phyloP scores from a whole-genome alignment of 208 protist genomes.

The Zelonia costaricensis region DNA sequence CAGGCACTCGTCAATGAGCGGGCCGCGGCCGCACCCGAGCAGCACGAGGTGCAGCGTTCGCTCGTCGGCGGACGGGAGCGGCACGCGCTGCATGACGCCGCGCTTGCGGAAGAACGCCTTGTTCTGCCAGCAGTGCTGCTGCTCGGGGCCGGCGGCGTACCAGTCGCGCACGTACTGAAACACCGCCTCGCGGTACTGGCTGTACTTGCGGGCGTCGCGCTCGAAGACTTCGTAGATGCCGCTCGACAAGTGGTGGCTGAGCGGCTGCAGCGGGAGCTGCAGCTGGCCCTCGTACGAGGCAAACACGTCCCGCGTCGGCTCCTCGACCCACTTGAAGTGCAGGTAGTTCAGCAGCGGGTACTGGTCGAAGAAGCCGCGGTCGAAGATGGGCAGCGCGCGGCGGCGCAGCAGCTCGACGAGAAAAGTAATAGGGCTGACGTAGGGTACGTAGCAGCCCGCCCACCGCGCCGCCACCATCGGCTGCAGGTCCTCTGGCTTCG shows the following conservation, averaged over 20 bases:
- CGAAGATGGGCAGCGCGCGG: conserved; percentile 66
- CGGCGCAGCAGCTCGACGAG: conserved; percentile 78
- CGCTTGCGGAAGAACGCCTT: conserved; percentile 9
- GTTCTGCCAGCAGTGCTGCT: conserved; percentile 37
- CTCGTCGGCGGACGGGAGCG: conserved; percentile 11
- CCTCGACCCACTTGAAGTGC: conserved; percentile 41
- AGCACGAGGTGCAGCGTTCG: conserved; percentile 92
- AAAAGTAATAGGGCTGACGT: conserved; percentile 51
- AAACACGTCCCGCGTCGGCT: conserved; percentile 61
- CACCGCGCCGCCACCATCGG: conserved; percentile 43
- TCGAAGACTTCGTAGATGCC: conserved; percentile 99
- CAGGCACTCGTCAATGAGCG: conserved; percentile 91
- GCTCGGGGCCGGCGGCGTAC: conserved; percentile 21
- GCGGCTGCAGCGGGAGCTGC: conserved; percentile 96
- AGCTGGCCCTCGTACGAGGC: conserved; percentile 90
- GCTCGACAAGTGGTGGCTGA: conserved; percentile 97
- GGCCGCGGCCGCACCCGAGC: conserved; percentile 97
- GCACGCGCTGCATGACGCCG: conserved; percentile 12
- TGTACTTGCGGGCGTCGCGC: conserved; percentile 97
- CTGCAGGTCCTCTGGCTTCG: conserved; percentile 47
- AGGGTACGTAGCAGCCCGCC: conserved; percentile 47
- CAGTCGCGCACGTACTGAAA: conserved; percentile 67
- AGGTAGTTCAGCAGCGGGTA: conserved; percentile 73
- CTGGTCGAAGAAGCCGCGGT: conserved; percentile 53
- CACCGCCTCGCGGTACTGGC: conserved; percentile 92